Base-by-base conservation (phyloP, 2,329 filamentous ascomycete genomes). In the Talaromyces amestolkiae region DNA sequence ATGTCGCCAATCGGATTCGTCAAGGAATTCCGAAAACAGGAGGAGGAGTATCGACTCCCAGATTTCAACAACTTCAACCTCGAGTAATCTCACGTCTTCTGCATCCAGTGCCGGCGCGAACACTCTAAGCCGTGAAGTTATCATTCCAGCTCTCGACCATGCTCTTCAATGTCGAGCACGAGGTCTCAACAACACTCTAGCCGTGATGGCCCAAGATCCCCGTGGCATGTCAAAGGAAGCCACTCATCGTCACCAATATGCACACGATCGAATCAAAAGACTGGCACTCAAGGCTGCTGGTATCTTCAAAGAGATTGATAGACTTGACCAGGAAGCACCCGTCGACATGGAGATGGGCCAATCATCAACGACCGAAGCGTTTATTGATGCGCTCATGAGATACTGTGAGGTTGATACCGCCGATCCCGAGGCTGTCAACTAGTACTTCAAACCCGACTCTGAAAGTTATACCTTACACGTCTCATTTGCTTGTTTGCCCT, bases 341-440 rank as follows among this genome's bases (percentile, higher is more conserved):
- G 92, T 98, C 11, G 92, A 93, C 0, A 97, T 98, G 94, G 94
- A 93, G 0, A 89, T 92, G 53, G 93, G 94, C 31, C 93, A 97
- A 1, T 88, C 89, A 53, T 92, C 91, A 0, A 96, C 98, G 71
- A 79, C 98, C 8, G 95, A 99, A 77, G 94, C 93, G 0, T 86
- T 98, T 68, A 81, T 99, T 39, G 95, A 99, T 77, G 95, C 99
- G 81, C 90, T 99, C 27, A 81, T 66, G 41, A 56, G 64, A 51
- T 66, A 99, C 24, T 93, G 97, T 41, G 82, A 95, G 64, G 92
- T 98, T 15, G 94, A 98, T 80, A 91, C 93, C 3, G 83, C 93
- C 67, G 91, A 95, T 72, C 91, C 92, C 70, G 69, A 69, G n/a
- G 47, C 41, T 10, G 8, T 11, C 31, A 39, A 31, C 22, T 41